Evolutionary conservation across 805 yeast species (phyloP), one percentile per base, ranked within the genome.

Genomic region (Yamadazyma scolyti): DNA sequence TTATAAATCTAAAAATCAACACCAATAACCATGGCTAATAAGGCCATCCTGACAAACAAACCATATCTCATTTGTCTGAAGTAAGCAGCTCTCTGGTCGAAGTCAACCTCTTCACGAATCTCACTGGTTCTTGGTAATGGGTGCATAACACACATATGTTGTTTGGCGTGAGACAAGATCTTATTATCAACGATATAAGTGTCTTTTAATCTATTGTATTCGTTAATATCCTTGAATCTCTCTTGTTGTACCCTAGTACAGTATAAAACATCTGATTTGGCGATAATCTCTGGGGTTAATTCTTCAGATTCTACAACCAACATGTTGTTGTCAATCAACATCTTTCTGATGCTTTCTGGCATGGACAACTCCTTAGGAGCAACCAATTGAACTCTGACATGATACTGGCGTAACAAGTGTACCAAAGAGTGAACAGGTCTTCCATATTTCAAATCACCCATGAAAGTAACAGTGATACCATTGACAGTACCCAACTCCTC

Each of bases 51-150:
- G 27, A 94, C 96, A 56, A 82, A 93, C 59, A 93, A 73, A 40
- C 99, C 99, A 58, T 93, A 90, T 63, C 95, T 83, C 98, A 93
- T 93, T 73, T 93, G 97, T 77, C 99, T 84, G 75, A 93, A 93
- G 71, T 93, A 93, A 37, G 98, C 97, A 44, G 98, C 97, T 63
- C 99, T 84, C 64, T 90, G 97, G 65, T 93, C 99, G 56, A 90
- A 93, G 61, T 93, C 99, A 52, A 93, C 97, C 69, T 93, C 98
- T 67, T 89, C 97, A 54, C 84, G 84, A 49, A 93, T 90, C 68
- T 93, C 99, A 52, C 79, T 82, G 44, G 87, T 89, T 65, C 99
- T 84, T 58, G 99, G 99, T 51, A 93, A 77, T 58, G 99, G 99
- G 61, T 93, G 99, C 95, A 93, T 82, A 43, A 93, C 83, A 61